These are phyloP conservation scores for Mycena leptocephala DNA, from an alignment of 768 basidiomycete genomes.

Conservation along the genomic window DNA sequence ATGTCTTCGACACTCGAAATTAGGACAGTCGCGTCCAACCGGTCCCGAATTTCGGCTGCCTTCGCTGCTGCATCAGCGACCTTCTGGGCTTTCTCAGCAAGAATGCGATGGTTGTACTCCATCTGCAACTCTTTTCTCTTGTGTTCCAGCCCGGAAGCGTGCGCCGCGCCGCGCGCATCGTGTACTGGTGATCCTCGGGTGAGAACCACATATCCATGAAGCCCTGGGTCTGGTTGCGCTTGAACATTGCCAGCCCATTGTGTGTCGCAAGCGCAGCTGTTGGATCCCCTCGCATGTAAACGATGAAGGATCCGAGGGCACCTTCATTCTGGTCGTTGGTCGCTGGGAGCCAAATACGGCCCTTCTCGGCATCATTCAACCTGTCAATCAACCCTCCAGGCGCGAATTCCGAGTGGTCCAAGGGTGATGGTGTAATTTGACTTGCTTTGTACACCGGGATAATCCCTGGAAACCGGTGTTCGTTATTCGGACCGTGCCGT, in stretches of 20 bases:
- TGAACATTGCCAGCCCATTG: constrained; percentile 17
- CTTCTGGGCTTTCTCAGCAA: not conserved
- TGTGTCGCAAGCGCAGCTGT: not conserved
- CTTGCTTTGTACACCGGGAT: no score
- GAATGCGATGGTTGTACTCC: constrained; percentile 2
- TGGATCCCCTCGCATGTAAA: constrained; percentile 3
- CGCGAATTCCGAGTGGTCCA: constrained; percentile 32
- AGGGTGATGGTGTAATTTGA: no score
- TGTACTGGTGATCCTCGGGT: constrained; percentile 8
- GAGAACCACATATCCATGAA: constrained; percentile 23
- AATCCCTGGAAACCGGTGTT: no score
- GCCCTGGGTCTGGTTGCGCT: constrained; percentile 14
- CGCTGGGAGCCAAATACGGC: constrained; percentile 19
- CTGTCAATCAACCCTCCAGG: constrained; percentile 33
- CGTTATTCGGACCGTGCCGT: no score
- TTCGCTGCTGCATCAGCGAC: constrained; percentile 1
- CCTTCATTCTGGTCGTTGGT: constrained; percentile 37
- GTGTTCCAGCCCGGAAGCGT: not conserved
- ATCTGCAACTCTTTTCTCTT: not conserved
- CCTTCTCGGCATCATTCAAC: not conserved
- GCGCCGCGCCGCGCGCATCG: constrained; percentile 2
- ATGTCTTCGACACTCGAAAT: constrained; percentile 17
- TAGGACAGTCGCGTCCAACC: constrained; percentile 5
- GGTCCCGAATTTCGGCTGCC: not conserved
- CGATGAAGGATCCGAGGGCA: constrained; percentile 18